Base-by-base conservation (phyloP, 306 rosid genomes). In the Vachellia collinsii region DNA sequence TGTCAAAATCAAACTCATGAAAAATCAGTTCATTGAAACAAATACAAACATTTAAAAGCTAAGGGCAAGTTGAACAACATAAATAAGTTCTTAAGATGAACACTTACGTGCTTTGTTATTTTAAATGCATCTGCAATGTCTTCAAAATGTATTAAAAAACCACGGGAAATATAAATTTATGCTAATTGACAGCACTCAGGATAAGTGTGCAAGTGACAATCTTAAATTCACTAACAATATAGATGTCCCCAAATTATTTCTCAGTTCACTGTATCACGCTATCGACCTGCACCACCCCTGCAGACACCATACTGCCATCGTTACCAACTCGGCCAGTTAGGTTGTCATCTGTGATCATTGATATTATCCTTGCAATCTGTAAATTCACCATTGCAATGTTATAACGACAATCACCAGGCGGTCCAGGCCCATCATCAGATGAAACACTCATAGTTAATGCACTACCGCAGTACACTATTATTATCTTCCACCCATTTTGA, bases 1-100 rank as follows among this genome's bases (percentile, higher is more conserved):
- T 48, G 22, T 51, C 48, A 53, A 82, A 79, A 82, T 62, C 37
- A 76, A 79, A 13, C 64, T n/a, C 68, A 29, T 80, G 56, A 63
- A 70, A 70, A 78, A 36, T 41, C 80, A 72, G 38, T 53, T 63
- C 46, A 20, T 48, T 11, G 36, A 61, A 77, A 82, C 20, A 11
- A 59, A 65, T 58, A 34, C 66, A 79, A 77, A 72, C 47, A 25
- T 48, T 43, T 67, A 46, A 25, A n/a, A 25, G 37, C 75, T 53
- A 36, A 34, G 20, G 77, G 74, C 51, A 73, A 38, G 20, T 37
- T 53, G 22, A 47, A 69, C 37, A n/a, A 8, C 20, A 58, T 72
- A 39, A 78, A 64, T 37, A 25, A 53, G 23, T 66, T 73, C 46
- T 37, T 13, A 56, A 72, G 12, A 42, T 72, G 74, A 64, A 80